A percentile compares a stretch with the other conserved stretches of the same genome.
phyloP scores from a whole-genome alignment of 1,284 basidiomycete species.

The Cutaneotrichosporon sp. region DNA sequence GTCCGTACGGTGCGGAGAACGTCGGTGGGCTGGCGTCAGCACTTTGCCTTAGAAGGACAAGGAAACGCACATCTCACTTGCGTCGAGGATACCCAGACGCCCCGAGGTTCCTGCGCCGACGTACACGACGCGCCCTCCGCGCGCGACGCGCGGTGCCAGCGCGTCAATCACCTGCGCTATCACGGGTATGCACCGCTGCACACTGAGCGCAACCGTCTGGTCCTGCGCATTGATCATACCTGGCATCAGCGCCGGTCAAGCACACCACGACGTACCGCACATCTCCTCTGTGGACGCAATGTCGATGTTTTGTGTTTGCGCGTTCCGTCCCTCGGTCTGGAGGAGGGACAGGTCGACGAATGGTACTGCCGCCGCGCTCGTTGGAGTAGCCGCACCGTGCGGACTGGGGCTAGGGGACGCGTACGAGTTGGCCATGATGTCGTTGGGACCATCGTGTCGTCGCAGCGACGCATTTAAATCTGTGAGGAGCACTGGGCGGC shows the following conservation, averaged over 20 bases:
- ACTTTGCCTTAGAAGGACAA: neutral
- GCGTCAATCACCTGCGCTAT: constrained; percentile 19
- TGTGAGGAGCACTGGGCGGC: neutral
- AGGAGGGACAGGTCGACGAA: constrained; percentile 11
- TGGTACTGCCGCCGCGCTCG: neutral
- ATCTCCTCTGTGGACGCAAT: constrained; percentile 21
- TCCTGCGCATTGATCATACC: constrained; percentile 24
- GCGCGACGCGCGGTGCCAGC: constrained; percentile 10
- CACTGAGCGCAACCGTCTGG: constrained; percentile 15
- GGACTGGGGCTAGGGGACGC: neutral
- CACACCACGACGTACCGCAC: constrained; percentile 14
- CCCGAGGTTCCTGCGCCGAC: constrained; percentile 21
- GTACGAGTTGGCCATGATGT: constrained; percentile 2
- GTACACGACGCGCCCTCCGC: constrained; percentile 23
- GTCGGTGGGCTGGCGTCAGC: constrained; percentile 19
- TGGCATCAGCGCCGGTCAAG: neutral
- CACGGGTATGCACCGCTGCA: constrained; percentile 11
- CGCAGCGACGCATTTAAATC: neutral
- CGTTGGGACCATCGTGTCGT: neutral
- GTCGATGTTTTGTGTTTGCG: constrained; percentile 17
- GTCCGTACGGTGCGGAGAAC: constrained; percentile 17
- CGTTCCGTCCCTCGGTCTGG: constrained; percentile 21
- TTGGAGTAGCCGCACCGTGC: neutral
- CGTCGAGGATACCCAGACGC: constrained; percentile 23
- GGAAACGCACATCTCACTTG: constrained; percentile 20